These are phyloP conservation scores for Mycosphaerelloides madeirae DNA, from an alignment of 2,329 filamentous ascomycete genomes.

Conservation along the genomic window DNA sequence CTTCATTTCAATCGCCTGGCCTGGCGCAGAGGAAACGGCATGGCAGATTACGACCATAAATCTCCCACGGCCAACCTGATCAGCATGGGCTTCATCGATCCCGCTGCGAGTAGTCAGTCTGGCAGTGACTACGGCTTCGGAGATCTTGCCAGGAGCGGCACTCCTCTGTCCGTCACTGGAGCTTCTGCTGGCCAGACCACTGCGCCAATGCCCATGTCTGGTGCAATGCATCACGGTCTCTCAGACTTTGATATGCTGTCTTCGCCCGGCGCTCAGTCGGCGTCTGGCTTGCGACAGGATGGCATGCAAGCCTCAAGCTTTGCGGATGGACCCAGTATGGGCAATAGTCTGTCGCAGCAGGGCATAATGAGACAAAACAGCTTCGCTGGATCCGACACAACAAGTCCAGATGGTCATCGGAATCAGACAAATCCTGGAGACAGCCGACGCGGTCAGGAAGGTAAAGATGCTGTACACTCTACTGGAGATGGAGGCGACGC, in stretches of 20 bases:
- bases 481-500: conserved; percentile 13
- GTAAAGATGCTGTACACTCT: conserved; percentile 9
- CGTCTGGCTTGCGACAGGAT: conserved; percentile 13
- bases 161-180: conserved; percentile 16
- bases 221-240: conserved; percentile 9
- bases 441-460: conserved; percentile 9
- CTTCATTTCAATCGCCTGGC: too few relatives aligned
- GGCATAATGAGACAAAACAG: conserved; percentile 22
- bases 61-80: background rate
- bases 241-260: conserved; percentile 18
- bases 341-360: conserved; percentile 25
- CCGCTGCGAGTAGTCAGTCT: conserved; percentile 24
- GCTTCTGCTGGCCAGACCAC: conserved; percentile 14
- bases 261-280: conserved; percentile 11
- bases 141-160: conserved; percentile 22
- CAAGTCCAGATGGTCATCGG: conserved; percentile 20
- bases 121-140: conserved; percentile 26
- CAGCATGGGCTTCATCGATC: conserved; percentile 9
- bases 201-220: conserved; percentile 7
- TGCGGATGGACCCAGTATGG: conserved; percentile 28
- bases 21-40: too few relatives aligned
- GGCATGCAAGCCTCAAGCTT: conserved; percentile 18
- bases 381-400: conserved; percentile 26
- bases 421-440: conserved; percentile 6
- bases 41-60: background rate